Percentiles rank a stretch among this genome's conserved stretches.
phyloP scores from a whole-genome alignment of 192 early-diverging fungal genomes.

The Piromyces sp. region DNA sequence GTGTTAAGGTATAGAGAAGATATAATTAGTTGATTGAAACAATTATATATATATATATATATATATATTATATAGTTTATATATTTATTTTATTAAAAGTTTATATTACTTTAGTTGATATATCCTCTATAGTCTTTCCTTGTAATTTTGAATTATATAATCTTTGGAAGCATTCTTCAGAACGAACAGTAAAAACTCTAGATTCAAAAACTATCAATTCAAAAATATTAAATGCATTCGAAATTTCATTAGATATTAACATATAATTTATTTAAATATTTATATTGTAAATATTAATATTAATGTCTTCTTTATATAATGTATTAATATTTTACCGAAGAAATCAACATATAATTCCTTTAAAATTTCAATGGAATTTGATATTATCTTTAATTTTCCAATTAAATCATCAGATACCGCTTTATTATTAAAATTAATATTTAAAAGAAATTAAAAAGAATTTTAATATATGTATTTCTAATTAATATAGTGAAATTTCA shows the following conservation, averaged over 20 bases:
- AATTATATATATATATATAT: too few relatives aligned
- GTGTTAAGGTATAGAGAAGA: too few relatives aligned
- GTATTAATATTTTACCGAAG: conserved; percentile 41
- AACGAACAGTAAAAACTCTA: background rate
- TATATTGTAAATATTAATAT: too few relatives aligned
- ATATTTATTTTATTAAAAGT: background rate
- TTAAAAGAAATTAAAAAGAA: too few relatives aligned
- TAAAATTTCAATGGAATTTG: conserved; percentile 37
- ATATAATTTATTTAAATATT: too few relatives aligned
- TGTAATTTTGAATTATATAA: background rate
- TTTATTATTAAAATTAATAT: too few relatives aligned
- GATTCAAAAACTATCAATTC: background rate
- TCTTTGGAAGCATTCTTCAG: background rate
- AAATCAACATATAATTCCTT: conserved; percentile 74
- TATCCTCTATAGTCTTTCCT: conserved; percentile 3
- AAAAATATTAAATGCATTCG: too few relatives aligned
- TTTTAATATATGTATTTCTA: too few relatives aligned
- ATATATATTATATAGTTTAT: background rate
- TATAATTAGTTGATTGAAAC: too few relatives aligned
- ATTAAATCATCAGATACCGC: conserved; percentile 45
- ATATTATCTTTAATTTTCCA: conserved; percentile 24
- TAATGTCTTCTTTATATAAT: too few relatives aligned
- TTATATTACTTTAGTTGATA: conserved; percentile 22
- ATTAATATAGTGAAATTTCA: too few relatives aligned
- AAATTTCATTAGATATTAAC: too few relatives aligned